A percentile compares a stretch with the other conserved stretches of the same genome.
Evolutionary conservation across 2,329 filamentous ascomycete species (phyloP).

Genomic region (Penicillium sp.): DNA sequence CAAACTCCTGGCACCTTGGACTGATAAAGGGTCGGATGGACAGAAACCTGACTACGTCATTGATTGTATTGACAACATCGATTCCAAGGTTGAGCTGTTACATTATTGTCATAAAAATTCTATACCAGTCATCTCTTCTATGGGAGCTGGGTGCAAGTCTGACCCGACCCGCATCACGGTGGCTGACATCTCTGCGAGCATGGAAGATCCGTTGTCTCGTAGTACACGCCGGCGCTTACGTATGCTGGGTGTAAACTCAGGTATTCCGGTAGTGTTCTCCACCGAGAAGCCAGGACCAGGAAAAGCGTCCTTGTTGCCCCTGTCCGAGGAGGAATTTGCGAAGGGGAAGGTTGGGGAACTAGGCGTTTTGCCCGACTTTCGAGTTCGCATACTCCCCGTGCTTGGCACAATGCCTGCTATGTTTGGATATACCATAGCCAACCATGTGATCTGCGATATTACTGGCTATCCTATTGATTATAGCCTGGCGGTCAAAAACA

Average conservation of each 20-base stretch:
- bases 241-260: conserved; percentile 69
- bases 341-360: conserved; percentile 85
- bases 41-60: conserved; percentile 77
- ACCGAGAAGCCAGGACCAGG: conserved; percentile 85
- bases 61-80: conserved; percentile 97
- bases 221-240: conserved; percentile 78
- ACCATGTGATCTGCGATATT: conserved; percentile 83
- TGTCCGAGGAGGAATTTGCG: conserved; percentile 80
- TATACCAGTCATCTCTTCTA: conserved; percentile 83
- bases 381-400: conserved; percentile 90
- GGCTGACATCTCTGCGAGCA: conserved; percentile 83
- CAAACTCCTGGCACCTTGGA: conserved; percentile 64
- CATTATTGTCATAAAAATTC: conserved; percentile 78
- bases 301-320: conserved; percentile 82
- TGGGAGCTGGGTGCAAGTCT: conserved; percentile 95
- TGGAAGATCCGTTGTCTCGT: conserved; percentile 83
- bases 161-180: conserved; percentile 79
- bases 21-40: conserved; percentile 35
- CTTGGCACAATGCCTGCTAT: conserved; percentile 96
- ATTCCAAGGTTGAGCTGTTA: conserved; percentile 87
- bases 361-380: conserved; percentile 84
- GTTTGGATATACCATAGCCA: conserved; percentile 87
- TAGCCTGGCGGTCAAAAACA: conserved; percentile 76
- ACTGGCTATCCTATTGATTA: conserved; percentile 75
- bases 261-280: conserved; percentile 89